A percentile compares a stretch with the other conserved stretches of the same genome.
Evolutionary conservation across 495 filamentous ascomycete genomes (phyloP).

Genomic region (Aspergillus egyptiacus): DNA sequence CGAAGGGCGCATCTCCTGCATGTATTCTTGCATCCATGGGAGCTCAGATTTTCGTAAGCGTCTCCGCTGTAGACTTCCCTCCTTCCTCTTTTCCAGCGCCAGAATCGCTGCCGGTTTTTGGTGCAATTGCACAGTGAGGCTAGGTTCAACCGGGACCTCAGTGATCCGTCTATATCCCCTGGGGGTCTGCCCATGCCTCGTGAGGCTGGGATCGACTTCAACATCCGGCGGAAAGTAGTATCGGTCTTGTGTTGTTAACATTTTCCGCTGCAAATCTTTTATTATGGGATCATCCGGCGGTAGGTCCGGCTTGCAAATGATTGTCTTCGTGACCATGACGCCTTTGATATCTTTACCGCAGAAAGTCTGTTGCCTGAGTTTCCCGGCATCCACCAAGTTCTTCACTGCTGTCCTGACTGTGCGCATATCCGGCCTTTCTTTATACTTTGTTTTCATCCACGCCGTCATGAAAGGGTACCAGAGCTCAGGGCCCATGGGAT

Average conservation of each 20-base stretch:
- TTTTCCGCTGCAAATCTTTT: constrained; percentile 46
- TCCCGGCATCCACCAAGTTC: constrained; percentile 51
- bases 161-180: constrained; percentile 7
- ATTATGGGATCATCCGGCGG: constrained; percentile 45
- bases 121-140: constrained; percentile 33
- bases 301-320: constrained; percentile 47
- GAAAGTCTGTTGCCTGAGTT: constrained; percentile 57
- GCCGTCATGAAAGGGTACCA: constrained; percentile 60
- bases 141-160: constrained; percentile 28
- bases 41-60: constrained; percentile 23
- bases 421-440: constrained; percentile 44
- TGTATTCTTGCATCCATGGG: constrained; percentile 9
- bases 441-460: constrained; percentile 50
- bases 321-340: constrained; percentile 47
- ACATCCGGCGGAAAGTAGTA: constrained; percentile 32
- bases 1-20: constrained; percentile 6
- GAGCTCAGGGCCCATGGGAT: constrained; percentile 66
- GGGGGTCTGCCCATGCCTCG: constrained; percentile 16
- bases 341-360: constrained; percentile 51
- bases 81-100: constrained; percentile 27
- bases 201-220: constrained; percentile 26
- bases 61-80: constrained; percentile 23
- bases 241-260: constrained; percentile 34
- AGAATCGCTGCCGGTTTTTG: constrained; percentile 32
- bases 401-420: constrained; percentile 55